Evolutionary conservation across 2,329 filamentous ascomycete genomes (phyloP), one percentile per base, ranked within the genome.

Genomic region (Raffaelea arxii): DNA sequence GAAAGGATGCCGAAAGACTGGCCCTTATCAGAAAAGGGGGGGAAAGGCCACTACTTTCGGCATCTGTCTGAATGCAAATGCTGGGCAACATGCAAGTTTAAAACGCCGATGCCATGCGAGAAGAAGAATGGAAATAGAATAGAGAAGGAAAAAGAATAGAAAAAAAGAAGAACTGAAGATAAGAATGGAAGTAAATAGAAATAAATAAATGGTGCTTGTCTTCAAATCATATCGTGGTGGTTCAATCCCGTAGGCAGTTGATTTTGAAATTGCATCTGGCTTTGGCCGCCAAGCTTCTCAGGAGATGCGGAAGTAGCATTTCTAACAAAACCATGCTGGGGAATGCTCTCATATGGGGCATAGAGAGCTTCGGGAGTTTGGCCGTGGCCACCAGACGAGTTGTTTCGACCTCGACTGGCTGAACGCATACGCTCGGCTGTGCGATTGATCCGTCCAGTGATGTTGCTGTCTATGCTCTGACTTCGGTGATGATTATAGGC

Each of bases 351-450:
- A 46, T 66, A 66, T 0, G 65, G 64, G 3, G 61, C 59, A 21
- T 44, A 56, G 50, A 41, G 54, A 2, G 32, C 23, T 46, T 66
- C 65, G 0, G 68, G 66, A 2, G 63, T 66, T 43, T 63, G 63
- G 14, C 62, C 56, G 52, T 51, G 54, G 30, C 54, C 57, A 14
- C 61, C 58, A 10, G 58, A 57, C 1, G 61, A 58, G 50, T 68
- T 70, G 53, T 74, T 75, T 38, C 71, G 69, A 43, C 70, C 71
- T 16, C 77, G 74, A 58, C 77, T 80, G 2, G 67, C 77, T 4
- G 77, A 80, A 19, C 78, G 72, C 56, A 81, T 71, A 41, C 75
- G 71, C 54, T 81, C 78, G 0, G 77, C 77, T 0, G 75, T 75
- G 41, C 77, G 76, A 49, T 69, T 71, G 51, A 80, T 62, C 25